Conservation (phyloP, 352 stramenopile genomes). For the Globisporangium megalacanthum region DNA sequence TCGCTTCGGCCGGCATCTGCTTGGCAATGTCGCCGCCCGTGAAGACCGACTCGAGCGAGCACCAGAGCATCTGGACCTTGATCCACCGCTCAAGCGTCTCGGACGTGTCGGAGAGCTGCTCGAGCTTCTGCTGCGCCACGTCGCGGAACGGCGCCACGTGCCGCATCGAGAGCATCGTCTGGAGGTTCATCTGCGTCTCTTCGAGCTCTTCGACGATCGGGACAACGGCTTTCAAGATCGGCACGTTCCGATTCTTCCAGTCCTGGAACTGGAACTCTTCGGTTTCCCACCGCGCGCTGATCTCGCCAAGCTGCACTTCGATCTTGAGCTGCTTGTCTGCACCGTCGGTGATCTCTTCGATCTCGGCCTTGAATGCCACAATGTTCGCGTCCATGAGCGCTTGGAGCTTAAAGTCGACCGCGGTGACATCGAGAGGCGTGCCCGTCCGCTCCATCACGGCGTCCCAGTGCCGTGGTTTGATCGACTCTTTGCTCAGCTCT, state of each 20-base stretch:
- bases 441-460: constrained; percentile 94
- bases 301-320: constrained; percentile 92
- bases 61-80: constrained; percentile 99
- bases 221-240: constrained; percentile 95
- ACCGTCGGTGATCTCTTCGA: constrained; percentile 97
- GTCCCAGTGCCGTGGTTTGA: constrained; percentile 96
- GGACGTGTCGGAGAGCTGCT: constrained; percentile 94
- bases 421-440: constrained; percentile 91
- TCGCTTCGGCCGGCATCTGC: constrained; percentile 97
- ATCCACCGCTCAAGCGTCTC: constrained; percentile 98
- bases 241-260: constrained; percentile 92
- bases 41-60: constrained; percentile 97
- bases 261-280: constrained; percentile 95
- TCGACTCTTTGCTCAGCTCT: constrained; percentile 96
- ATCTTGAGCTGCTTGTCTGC: constrained; percentile 98
- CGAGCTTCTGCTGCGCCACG: constrained; percentile 91
- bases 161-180: constrained; percentile 98
- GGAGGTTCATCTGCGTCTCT: constrained; percentile 97
- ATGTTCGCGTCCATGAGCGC: constrained; percentile 94
- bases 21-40: constrained; percentile 98
- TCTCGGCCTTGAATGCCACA: constrained; percentile 89
- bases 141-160: constrained; percentile 96
- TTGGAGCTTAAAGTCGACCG: constrained; percentile 94
- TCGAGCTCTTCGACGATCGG: constrained; percentile 97
- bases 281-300: constrained; percentile 90